phyloP scores from a whole-genome alignment of 2,329 filamentous ascomycete species.

The Pseudocercospora eumusae region DNA sequence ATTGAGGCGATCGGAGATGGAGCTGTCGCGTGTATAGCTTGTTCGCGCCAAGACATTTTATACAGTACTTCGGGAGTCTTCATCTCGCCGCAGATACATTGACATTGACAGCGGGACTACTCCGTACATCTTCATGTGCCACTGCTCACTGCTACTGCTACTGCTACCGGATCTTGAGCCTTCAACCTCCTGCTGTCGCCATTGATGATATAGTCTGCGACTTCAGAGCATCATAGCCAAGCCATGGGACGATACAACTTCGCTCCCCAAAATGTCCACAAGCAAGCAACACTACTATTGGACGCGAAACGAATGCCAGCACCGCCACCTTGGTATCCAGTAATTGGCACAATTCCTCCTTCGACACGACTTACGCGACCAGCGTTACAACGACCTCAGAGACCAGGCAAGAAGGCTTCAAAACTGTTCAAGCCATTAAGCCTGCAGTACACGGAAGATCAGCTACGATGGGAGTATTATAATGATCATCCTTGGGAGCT shows the following conservation, averaged over 20 bases:
- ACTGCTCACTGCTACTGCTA: not conserved
- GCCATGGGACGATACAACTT: constrained; percentile 57
- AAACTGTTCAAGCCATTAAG: constrained; percentile 77
- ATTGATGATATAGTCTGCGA: not conserved
- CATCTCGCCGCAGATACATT: constrained; percentile 5
- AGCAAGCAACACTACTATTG: constrained; percentile 54
- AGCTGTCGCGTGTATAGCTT: constrained; percentile 2
- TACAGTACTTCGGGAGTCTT: constrained; percentile 1
- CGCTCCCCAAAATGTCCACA: constrained; percentile 55
- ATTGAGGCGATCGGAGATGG: not conserved
- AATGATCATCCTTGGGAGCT: constrained; percentile 96
- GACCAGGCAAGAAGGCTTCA: constrained; percentile 66
- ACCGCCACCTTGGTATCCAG: constrained; percentile 59
- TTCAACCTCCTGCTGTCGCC: too few species aligned
- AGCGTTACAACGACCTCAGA: constrained; percentile 50
- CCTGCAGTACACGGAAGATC: constrained; percentile 81
- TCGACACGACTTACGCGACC: constrained; percentile 61
- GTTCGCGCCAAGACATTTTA: constrained; percentile 5
- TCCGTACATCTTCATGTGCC: not conserved
- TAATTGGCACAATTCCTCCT: constrained; percentile 60
- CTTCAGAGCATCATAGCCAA: constrained; percentile 1
- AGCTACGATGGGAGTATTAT: constrained; percentile 78
- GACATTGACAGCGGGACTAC: constrained; percentile 1
- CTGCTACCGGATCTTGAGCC: too few species aligned
- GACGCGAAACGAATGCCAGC: constrained; percentile 44